Evolutionary conservation across 2,329 filamentous ascomycete species (phyloP).

Genomic region (Fusarium ambrosium): DNA sequence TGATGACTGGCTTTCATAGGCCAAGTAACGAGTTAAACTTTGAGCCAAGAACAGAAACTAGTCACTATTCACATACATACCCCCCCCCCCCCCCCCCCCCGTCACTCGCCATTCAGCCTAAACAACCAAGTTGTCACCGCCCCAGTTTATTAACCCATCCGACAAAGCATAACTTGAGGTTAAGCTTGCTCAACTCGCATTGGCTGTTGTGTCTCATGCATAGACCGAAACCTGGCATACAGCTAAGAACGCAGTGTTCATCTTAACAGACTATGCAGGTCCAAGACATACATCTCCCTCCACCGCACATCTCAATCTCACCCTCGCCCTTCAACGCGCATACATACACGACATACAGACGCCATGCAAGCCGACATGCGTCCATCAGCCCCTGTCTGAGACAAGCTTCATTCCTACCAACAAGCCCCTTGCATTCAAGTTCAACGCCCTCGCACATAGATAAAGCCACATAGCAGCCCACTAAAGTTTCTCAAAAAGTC

Average conservation of each 20-base stretch:
- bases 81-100: background rate
- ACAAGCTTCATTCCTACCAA: slow-evolving; percentile 25
- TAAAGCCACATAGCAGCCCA: slow-evolving; percentile 13
- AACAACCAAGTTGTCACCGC: background rate
- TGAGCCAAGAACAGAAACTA: background rate
- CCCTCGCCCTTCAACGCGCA: background rate
- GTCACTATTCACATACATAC: background rate
- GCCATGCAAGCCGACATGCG: background rate
- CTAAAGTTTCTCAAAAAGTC: slow-evolving; percentile 11
- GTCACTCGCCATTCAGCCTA: background rate
- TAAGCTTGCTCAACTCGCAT: background rate
- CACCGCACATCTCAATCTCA: background rate
- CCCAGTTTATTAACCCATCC: background rate
- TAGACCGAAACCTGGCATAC: background rate
- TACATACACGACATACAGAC: slow-evolving; percentile 8
- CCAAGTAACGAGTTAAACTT: background rate
- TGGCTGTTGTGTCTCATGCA: background rate
- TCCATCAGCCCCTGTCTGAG: slow-evolving; percentile 22
- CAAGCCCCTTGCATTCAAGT: slow-evolving; percentile 20
- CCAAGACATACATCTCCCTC: slow-evolving; percentile 23
- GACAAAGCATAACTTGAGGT: background rate
- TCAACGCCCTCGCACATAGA: slow-evolving; percentile 12
- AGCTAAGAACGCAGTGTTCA: background rate
- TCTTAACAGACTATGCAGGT: background rate
- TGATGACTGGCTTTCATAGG: background rate